These are phyloP conservation scores for Metschnikowia corniflorae DNA, from an alignment of 805 yeast genomes.

Conservation along the genomic window DNA sequence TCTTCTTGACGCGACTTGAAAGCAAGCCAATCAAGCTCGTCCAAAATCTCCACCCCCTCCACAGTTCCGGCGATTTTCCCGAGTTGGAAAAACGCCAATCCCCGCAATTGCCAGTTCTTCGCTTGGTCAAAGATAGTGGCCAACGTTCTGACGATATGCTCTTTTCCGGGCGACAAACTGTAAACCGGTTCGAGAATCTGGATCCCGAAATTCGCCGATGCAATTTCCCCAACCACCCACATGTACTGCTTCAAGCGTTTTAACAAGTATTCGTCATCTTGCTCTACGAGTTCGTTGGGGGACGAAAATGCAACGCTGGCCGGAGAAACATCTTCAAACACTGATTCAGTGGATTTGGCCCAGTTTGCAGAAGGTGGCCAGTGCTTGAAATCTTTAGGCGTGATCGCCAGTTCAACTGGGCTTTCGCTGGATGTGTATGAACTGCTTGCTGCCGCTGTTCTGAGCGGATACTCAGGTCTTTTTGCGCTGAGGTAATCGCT, in stretches of 20 bases:
- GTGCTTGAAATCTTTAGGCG: constrained; percentile 3
- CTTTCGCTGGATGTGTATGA: constrained; percentile 6
- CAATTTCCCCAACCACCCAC: constrained; percentile 87
- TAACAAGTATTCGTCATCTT: constrained; percentile 15
- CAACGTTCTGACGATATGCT: constrained; percentile 45
- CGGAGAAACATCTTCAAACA: constrained; percentile 5
- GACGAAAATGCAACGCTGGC: not conserved
- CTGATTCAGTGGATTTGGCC: constrained; percentile 6
- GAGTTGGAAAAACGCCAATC: constrained; percentile 72
- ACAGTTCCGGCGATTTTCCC: constrained; percentile 70
- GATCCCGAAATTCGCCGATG: constrained; percentile 68
- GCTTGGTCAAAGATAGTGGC: constrained; percentile 35
- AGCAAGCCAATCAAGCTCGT: constrained; percentile 68
- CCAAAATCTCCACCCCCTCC: constrained; percentile 82
- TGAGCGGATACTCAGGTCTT: not conserved
- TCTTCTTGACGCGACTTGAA: constrained; percentile 1
- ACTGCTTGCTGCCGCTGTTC: not conserved
- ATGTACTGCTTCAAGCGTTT: constrained; percentile 63
- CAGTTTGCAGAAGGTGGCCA: constrained; percentile 5
- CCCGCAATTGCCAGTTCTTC: constrained; percentile 56
- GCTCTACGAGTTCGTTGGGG: not conserved
- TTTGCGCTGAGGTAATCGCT: not conserved
- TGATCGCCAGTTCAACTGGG: constrained; percentile 4
- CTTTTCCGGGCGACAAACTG: constrained; percentile 19
- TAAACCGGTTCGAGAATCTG: constrained; percentile 35